Base-by-base conservation (phyloP, 768 basidiomycete species). In the Rossbeevera mucosa region DNA sequence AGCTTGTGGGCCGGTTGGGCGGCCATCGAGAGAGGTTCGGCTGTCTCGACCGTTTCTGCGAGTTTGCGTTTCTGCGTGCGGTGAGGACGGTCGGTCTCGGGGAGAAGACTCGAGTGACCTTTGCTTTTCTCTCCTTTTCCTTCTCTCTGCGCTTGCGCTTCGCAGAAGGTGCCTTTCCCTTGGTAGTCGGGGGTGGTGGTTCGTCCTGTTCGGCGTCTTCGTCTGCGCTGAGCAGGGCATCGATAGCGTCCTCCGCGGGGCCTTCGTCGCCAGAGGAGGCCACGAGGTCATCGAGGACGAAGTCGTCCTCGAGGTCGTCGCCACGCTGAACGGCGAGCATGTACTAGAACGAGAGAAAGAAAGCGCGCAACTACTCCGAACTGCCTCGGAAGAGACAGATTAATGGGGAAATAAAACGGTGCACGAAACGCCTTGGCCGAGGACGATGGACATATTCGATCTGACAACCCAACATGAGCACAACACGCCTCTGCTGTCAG, bases 221-320 rank as follows among this genome's bases (percentile, higher is more conserved):
- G 29, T 75, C 78, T 12, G 72, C 70, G 43, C 77, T 78, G 52
- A 79, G 66, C n/a, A 77, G 62, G 18, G 59, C 72, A 9, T 59
- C 65, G 45, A 74, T 66, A 48, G 71, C 72, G 11, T 77, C 75
- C 18, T 65, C 42, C 46, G 65, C 24, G 28, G 24, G 20, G 64
- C 48, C 66, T 55, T 87, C 87, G 43, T 81, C 84, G 11, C 76
- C 85, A 0, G 83, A 85, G 13, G 80, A 70, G 0, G 82, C 83
- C 0, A 88, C 78, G 13, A 80, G 72, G 41, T 85, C 84, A 55
- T 93, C 85, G 28, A 78, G 77, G 47, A 86, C 73, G 63, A 86
- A 91, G 57, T 91, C 86, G 66, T 93, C 91, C 44, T 88, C 88
- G 18, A 94, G 76, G 74, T 90, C 90, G 74, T 94, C 88, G 40